phyloP scores from a whole-genome alignment of 495 filamentous ascomycete species.

The Cladorrhinum samala region DNA sequence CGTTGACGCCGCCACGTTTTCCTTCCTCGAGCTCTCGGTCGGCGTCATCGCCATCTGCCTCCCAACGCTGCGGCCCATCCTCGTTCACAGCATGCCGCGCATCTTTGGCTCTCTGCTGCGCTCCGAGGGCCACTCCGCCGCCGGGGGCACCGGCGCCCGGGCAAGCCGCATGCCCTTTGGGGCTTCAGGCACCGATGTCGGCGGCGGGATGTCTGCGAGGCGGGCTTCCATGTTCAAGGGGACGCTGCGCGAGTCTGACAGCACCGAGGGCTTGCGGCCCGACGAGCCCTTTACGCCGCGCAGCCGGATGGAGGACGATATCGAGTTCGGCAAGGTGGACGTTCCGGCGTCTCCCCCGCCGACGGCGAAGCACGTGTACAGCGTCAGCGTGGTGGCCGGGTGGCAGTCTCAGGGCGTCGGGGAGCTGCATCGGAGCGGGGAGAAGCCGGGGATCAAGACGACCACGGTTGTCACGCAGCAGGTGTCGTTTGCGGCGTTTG shows the following conservation, averaged over 20 bases:
- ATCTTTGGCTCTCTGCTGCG: conserved; percentile 12
- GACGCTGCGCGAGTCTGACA: conserved; percentile 7
- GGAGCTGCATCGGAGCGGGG: background rate
- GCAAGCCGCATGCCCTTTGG: conserved; percentile 5
- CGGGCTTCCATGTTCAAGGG: background rate
- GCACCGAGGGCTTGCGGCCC: conserved; percentile 5
- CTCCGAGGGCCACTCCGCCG: background rate
- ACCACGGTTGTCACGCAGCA: conserved; percentile 11
- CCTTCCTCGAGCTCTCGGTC: conserved; percentile 47
- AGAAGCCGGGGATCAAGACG: conserved; percentile 3
- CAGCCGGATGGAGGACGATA: background rate
- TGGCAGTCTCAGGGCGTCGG: background rate
- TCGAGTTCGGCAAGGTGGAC: conserved; percentile 10
- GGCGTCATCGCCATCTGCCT: conserved; percentile 51
- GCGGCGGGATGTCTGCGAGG: background rate
- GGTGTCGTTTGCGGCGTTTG: conserved; percentile 7
- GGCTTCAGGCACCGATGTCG: background rate
- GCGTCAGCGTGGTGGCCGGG: conserved; percentile 7
- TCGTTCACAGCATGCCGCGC: conserved; percentile 16
- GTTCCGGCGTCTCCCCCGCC: background rate
- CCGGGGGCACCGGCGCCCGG: background rate
- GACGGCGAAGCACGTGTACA: background rate
- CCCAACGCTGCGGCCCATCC: conserved; percentile 42
- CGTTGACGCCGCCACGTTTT: conserved; percentile 50
- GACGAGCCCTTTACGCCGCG: background rate